These are phyloP conservation scores for Gnaphalium uliginosum DNA, from an alignment of 129 eudicot genomes.

Conservation along the genomic window DNA sequence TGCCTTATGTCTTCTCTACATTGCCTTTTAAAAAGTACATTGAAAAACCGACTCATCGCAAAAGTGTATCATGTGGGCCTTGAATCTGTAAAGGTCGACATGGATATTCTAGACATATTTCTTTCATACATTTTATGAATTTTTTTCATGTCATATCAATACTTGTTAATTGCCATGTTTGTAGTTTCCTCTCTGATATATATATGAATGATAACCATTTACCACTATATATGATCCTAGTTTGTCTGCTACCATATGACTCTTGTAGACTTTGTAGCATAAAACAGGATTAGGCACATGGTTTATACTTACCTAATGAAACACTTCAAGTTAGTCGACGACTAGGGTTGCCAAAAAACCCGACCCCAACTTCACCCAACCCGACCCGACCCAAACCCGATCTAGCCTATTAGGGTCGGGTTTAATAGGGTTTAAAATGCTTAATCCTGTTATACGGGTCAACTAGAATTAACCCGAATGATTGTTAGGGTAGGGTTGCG, in stretches of 20 bases:
- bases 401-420: too few species aligned
- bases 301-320: not conserved
- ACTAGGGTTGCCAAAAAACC: too few species aligned
- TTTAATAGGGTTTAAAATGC: too few species aligned
- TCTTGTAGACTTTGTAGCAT: not conserved
- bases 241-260: slow-evolving; percentile 1
- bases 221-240: not conserved
- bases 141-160: not conserved
- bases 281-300: not conserved
- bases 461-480: too few species aligned
- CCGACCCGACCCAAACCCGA: too few species aligned
- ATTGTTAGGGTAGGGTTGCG: too few species aligned
- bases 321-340: not conserved
- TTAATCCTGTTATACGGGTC: too few species aligned
- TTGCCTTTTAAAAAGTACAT: not conserved
- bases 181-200: not conserved
- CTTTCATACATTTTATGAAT: not conserved
- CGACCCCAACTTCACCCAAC: too few species aligned
- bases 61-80: slow-evolving; percentile 5
- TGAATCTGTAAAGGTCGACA: not conserved
- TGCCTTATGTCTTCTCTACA: not conserved
- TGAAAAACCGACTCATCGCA: not conserved
- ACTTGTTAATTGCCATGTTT: not conserved
- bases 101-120: not conserved
- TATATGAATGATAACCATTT: not conserved